Evolutionary conservation across 140 eudicot genomes (phyloP).

Genomic region (Cichorium intybus): DNA sequence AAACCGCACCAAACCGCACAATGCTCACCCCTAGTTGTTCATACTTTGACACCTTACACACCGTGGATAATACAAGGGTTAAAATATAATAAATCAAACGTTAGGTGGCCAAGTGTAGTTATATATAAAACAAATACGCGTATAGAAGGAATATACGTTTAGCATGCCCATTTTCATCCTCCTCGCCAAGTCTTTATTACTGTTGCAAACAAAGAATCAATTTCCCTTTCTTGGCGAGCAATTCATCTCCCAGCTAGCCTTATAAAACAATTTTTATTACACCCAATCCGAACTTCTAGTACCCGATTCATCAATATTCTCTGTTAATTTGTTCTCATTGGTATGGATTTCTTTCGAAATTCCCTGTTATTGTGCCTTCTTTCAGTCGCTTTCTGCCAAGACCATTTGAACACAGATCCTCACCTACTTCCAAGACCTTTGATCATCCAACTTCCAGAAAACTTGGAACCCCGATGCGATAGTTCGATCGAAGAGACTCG

Average conservation of each 20-base stretch:
- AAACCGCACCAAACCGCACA: too few species aligned
- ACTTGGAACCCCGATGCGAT: constrained; percentile 12
- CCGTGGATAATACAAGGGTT: too few species aligned
- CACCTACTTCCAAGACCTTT: constrained; percentile 44
- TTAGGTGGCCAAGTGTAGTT: too few species aligned
- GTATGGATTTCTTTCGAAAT: background rate
- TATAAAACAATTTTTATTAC: background rate
- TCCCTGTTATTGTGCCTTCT: background rate
- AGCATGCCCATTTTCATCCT: constrained; percentile 5
- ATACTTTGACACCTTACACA: too few species aligned
- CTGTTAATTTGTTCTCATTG: background rate
- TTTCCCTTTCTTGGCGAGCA: constrained; percentile 17
- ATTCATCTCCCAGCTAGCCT: background rate
- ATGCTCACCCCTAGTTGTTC: too few species aligned
- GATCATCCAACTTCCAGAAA: constrained; percentile 40
- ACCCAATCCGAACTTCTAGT: background rate
- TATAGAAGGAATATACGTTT: background rate
- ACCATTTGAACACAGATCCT: constrained; percentile 1
- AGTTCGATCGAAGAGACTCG: constrained; percentile 14
- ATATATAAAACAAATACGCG: background rate
- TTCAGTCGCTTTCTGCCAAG: constrained; percentile 11
- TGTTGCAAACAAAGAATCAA: constrained; percentile 21
- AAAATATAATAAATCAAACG: too few species aligned
- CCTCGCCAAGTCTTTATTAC: background rate
- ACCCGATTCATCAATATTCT: background rate